Evolutionary conservation across 495 filamentous ascomycete genomes (phyloP).

Genomic region (Penicillium ochrochloron): DNA sequence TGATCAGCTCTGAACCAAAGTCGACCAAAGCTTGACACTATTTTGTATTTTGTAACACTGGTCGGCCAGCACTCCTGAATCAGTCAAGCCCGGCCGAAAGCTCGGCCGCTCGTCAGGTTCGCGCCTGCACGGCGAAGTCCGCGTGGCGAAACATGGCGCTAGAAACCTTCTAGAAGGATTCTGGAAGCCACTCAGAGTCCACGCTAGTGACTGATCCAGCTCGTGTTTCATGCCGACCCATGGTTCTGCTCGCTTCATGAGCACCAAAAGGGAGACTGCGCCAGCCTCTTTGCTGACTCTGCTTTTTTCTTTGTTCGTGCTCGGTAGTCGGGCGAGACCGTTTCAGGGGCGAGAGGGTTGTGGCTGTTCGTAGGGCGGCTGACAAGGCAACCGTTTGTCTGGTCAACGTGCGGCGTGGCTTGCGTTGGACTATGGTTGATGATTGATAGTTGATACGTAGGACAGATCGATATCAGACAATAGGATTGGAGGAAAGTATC

Average conservation of each 20-base stretch:
- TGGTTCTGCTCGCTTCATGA: slow-evolving; percentile 13
- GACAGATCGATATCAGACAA: neutral
- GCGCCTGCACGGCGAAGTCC: slow-evolving; percentile 16
- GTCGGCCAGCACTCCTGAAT: slow-evolving; percentile 7
- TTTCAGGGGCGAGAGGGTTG: neutral
- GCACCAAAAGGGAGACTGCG: slow-evolving; percentile 14
- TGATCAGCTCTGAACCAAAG: neutral
- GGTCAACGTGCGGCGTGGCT: neutral
- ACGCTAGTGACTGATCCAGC: neutral
- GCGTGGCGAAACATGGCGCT: slow-evolving; percentile 30
- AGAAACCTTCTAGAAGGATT: slow-evolving; percentile 45
- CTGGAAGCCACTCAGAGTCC: slow-evolving; percentile 40
- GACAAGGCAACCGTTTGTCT: neutral
- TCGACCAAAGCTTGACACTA: slow-evolving; percentile 9
- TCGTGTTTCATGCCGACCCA: slow-evolving; percentile 14
- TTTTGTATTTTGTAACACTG: neutral
- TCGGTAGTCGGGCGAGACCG: neutral
- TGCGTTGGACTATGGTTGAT: neutral
- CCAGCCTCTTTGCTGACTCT: neutral
- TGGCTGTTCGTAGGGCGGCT: slow-evolving; percentile 1
- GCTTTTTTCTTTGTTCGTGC: neutral
- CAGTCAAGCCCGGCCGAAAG: slow-evolving; percentile 9
- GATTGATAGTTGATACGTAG: neutral
- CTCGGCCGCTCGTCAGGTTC: neutral
- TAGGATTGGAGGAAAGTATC: neutral